These are phyloP conservation scores for Glycine latifolia DNA, from an alignment of 306 rosid species.

Conservation along the genomic window DNA sequence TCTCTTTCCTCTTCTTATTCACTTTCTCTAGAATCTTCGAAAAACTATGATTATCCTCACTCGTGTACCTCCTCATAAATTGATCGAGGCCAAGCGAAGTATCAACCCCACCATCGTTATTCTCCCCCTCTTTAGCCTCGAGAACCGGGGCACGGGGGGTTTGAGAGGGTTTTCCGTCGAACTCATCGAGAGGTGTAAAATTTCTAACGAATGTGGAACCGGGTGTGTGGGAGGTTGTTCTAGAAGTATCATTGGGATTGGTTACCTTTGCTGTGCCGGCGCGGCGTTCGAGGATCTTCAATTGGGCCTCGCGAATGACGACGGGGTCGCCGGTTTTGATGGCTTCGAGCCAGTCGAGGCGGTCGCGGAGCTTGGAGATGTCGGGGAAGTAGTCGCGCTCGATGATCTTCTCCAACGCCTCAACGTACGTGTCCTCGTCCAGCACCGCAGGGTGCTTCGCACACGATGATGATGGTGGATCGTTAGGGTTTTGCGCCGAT, in stretches of 20 bases:
- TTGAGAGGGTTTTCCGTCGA: constrained; percentile 67
- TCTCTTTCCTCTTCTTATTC: constrained; percentile 97
- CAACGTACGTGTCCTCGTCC: constrained; percentile 88
- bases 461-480: constrained; percentile 25
- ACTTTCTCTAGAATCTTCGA: constrained; percentile 83
- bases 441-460: constrained; percentile 59
- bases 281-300: constrained; percentile 93
- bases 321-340: constrained; percentile 79
- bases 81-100: constrained; percentile 71
- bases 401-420: constrained; percentile 88
- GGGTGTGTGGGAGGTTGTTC: constrained; percentile 69
- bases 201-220: constrained; percentile 83
- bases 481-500: constrained; percentile 51
- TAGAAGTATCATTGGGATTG: constrained; percentile 45
- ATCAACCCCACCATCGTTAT: constrained; percentile 44
- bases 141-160: constrained; percentile 43
- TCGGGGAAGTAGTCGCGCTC: constrained; percentile 99
- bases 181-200: constrained; percentile 82
- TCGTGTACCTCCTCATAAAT: constrained; percentile 81
- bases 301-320: constrained; percentile 87
- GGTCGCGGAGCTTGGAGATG: constrained; percentile 92
- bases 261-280: constrained; percentile 54
- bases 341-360: constrained; percentile 96
- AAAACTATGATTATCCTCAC: constrained; percentile 90
- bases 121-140: constrained; percentile 38